Evolutionary conservation across 2,329 filamentous ascomycete genomes (phyloP).

Genomic region (Diaporthe eres): DNA sequence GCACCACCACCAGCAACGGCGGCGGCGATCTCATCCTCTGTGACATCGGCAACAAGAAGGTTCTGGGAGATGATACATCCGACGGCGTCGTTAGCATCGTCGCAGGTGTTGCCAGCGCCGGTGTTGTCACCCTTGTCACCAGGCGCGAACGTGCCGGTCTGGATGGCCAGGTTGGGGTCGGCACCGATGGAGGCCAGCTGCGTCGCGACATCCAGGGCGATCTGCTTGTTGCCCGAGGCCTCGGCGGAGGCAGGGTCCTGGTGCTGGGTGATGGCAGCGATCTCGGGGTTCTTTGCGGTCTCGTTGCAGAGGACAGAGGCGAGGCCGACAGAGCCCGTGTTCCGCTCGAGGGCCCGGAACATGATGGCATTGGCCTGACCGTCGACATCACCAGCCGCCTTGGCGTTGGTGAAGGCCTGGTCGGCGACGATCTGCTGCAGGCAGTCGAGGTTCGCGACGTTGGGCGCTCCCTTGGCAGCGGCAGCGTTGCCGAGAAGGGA

Average conservation of each 20-base stretch:
- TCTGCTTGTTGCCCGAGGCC: constrained; percentile 72
- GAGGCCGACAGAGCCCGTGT: constrained; percentile 70
- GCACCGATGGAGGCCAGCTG: constrained; percentile 74
- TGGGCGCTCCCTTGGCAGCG: constrained; percentile 50
- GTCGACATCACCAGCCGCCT: constrained; percentile 65
- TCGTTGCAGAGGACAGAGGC: constrained; percentile 71
- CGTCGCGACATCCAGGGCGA: constrained; percentile 70
- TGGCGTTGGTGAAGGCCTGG: constrained; percentile 73
- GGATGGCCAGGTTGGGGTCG: constrained; percentile 72
- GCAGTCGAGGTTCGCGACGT: constrained; percentile 64
- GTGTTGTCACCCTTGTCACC: constrained; percentile 52
- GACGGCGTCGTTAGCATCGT: constrained; percentile 61
- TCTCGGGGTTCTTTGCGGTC: constrained; percentile 74
- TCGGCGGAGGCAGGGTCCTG: constrained; percentile 75
- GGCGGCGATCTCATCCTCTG: constrained; percentile 65
- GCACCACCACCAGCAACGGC: constrained; percentile 58
- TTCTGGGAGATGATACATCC: constrained; percentile 71
- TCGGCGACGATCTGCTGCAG: constrained; percentile 72
- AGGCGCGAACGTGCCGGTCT: constrained; percentile 74
- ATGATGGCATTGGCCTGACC: constrained; percentile 68
- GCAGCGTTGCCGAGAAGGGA: constrained; percentile 63
- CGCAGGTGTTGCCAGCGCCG: constrained; percentile 65
- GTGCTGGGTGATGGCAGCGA: constrained; percentile 74
- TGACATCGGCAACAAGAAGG: constrained; percentile 68
- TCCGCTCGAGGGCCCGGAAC: constrained; percentile 70